Conservation (phyloP, 2,329 filamentous ascomycete genomes). For the Pseudogymnoascus sp. region DNA sequence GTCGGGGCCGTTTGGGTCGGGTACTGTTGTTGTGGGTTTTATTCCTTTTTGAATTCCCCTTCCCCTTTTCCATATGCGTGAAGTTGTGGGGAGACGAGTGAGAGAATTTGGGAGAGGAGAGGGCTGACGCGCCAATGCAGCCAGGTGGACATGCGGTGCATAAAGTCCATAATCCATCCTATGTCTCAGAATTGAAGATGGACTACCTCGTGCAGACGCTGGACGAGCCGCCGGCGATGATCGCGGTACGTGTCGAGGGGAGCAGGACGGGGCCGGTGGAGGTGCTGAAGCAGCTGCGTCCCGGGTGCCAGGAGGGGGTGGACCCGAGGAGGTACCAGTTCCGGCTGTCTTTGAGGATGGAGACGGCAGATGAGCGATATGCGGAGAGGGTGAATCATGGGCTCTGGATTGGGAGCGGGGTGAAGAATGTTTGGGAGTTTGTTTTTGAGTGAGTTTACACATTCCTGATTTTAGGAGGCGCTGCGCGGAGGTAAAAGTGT, state of each 20-base stretch:
- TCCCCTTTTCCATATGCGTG: not conserved
- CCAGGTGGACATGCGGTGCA: slow-evolving; percentile 21
- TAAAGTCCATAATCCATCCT: not conserved
- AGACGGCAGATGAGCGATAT: slow-evolving; percentile 44
- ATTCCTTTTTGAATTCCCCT: not conserved
- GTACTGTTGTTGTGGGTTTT: slow-evolving; percentile 34
- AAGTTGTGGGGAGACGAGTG: slow-evolving; percentile 17
- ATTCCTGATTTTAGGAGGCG: not conserved
- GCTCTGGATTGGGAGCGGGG: slow-evolving; percentile 43
- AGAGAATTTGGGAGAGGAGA: slow-evolving; percentile 32
- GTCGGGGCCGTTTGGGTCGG: slow-evolving; percentile 43
- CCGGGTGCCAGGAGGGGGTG: slow-evolving; percentile 21
- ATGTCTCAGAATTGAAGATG: slow-evolving; percentile 33
- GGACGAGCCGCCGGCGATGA: slow-evolving; percentile 39
- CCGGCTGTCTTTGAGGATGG: slow-evolving; percentile 43
- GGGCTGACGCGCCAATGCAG: slow-evolving; percentile 27
- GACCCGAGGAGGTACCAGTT: slow-evolving; percentile 37
- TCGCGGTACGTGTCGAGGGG: slow-evolving; percentile 41
- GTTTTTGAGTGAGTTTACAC: slow-evolving; percentile 36
- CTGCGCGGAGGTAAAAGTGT: not conserved
- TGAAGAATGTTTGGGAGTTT: slow-evolving; percentile 39
- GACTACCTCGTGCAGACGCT: slow-evolving; percentile 43
- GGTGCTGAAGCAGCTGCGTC: slow-evolving; percentile 21
- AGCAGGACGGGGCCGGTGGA: slow-evolving; percentile 42
- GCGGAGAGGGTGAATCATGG: slow-evolving; percentile 43